phyloP scores from a whole-genome alignment of 1,284 basidiomycete genomes.

The Xanthoconium separans region DNA sequence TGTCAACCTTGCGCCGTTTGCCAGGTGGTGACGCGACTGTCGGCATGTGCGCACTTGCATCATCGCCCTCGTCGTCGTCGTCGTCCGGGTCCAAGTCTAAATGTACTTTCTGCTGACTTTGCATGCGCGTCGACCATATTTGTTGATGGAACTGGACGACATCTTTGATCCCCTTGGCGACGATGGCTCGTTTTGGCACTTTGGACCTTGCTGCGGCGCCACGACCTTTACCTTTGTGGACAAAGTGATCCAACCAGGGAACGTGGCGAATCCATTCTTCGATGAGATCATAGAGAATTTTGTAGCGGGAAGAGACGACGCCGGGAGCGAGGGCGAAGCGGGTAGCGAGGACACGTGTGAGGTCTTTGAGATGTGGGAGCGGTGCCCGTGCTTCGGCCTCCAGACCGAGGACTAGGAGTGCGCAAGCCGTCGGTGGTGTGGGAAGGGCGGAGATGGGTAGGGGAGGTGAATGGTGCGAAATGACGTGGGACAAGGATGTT shows the following conservation, averaged over 20 bases:
- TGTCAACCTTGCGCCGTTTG: constrained; percentile 41
- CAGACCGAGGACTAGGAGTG: constrained; percentile 66
- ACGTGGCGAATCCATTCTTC: constrained; percentile 60
- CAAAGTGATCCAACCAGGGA: constrained; percentile 63
- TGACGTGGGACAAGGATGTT: constrained; percentile 50
- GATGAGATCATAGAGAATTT: constrained; percentile 57
- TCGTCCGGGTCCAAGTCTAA: constrained; percentile 36
- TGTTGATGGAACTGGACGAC: constrained; percentile 66
- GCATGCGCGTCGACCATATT: constrained; percentile 46
- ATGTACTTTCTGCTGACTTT: constrained; percentile 33
- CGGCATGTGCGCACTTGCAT: constrained; percentile 7
- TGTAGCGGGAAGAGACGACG: constrained; percentile 67
- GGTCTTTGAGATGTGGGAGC: constrained; percentile 51
- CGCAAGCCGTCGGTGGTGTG: constrained; percentile 59
- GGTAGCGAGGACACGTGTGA: constrained; percentile 54
- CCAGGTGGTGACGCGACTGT: constrained; percentile 18
- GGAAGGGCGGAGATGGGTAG: constrained; percentile 39
- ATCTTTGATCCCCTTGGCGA: constrained; percentile 65
- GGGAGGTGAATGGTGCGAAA: constrained; percentile 42
- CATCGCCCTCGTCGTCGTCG: constrained; percentile 33
- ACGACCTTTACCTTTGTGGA: constrained; percentile 36
- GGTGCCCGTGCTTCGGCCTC: constrained; percentile 62
- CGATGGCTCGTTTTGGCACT: constrained; percentile 55
- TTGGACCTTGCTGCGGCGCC: constrained; percentile 49
- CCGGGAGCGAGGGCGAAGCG: constrained; percentile 49